Percentiles rank a stretch among this genome's conserved stretches.
Evolutionary conservation across 2,329 filamentous ascomycete species (phyloP).

Genomic region (Xylariaceae sp.): DNA sequence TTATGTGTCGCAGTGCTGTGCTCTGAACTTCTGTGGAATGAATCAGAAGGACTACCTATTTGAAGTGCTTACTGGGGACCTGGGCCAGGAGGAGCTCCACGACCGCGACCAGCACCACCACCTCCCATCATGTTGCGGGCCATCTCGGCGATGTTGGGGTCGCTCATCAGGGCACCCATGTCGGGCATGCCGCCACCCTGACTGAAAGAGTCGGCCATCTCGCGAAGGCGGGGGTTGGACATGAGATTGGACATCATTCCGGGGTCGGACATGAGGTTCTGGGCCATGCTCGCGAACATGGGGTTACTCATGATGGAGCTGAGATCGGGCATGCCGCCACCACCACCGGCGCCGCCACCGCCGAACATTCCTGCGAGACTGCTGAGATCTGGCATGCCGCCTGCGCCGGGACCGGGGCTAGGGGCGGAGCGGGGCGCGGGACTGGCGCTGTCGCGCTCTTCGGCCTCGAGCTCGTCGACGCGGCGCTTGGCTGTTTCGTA

Average conservation of each 20-base stretch:
- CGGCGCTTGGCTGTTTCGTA: conserved; percentile 88
- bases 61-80: conserved; percentile 13
- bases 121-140: conserved; percentile 35
- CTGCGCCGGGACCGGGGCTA: conserved; percentile 41
- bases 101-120: conserved; percentile 20
- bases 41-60: too few species aligned
- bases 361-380: conserved; percentile 67
- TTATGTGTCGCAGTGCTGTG: too few species aligned
- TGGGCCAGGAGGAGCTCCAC: conserved; percentile 12
- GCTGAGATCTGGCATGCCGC: conserved; percentile 69
- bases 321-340: conserved; percentile 83
- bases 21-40: too few species aligned
- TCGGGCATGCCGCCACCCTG: conserved; percentile 85
- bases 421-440: conserved; percentile 47
- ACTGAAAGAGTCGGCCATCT: conserved; percentile 81
- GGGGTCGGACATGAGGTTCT: conserved; percentile 96
- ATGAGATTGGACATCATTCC: conserved; percentile 88
- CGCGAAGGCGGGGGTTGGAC: conserved; percentile 83
- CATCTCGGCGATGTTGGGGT: conserved; percentile 90
- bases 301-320: conserved; percentile 90
- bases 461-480: conserved; percentile 71
- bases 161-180: conserved; percentile 79
- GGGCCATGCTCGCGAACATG: conserved; percentile 96
- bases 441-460: conserved; percentile 45
- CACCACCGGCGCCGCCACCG: conserved; percentile 52